A percentile compares a stretch with the other conserved stretches of the same genome.
phyloP scores from a whole-genome alignment of 2,329 filamentous ascomycete species.

The Cytospora piceae region DNA sequence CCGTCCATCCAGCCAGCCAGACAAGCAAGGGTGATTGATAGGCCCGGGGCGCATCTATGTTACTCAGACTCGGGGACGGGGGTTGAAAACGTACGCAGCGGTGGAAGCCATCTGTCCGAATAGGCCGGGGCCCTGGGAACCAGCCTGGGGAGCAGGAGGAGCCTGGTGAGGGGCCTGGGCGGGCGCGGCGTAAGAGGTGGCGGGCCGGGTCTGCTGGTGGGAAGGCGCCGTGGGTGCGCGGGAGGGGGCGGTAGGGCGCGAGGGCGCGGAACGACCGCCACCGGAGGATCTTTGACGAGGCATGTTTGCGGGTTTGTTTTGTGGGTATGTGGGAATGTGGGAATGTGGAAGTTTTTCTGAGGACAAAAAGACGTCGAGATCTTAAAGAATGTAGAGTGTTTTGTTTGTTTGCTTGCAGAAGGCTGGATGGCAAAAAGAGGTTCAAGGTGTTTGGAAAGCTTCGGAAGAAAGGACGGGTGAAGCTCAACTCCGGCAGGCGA shows the following conservation, averaged over 20 bases:
- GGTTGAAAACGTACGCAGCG: slow-evolving; percentile 79
- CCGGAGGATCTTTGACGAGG: slow-evolving; percentile 75
- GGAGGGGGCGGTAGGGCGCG: slow-evolving; percentile 68
- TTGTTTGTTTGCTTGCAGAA: neutral
- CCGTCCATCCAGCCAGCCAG: neutral
- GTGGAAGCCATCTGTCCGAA: slow-evolving; percentile 98
- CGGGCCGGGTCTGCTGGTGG: slow-evolving; percentile 69
- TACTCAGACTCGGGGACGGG: neutral
- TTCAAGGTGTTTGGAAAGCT: slow-evolving; percentile 25
- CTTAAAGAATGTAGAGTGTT: slow-evolving; percentile 11
- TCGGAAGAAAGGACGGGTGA: slow-evolving; percentile 32
- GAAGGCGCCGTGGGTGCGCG: slow-evolving; percentile 52
- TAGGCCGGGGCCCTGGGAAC: slow-evolving; percentile 74
- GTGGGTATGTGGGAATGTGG: slow-evolving; percentile 16
- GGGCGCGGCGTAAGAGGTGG: slow-evolving; percentile 66
- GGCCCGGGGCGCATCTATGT: neutral
- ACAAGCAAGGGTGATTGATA: neutral
- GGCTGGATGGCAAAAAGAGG: neutral
- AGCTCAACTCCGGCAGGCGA: slow-evolving; percentile 37
- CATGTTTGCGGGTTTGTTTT: slow-evolving; percentile 54
- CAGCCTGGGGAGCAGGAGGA: slow-evolving; percentile 53
- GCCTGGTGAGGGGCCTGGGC: slow-evolving; percentile 51
- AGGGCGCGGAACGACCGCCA: slow-evolving; percentile 57
- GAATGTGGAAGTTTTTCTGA: neutral
- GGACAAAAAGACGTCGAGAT: slow-evolving; percentile 25